Percentiles rank a stretch among this genome's conserved stretches.
Conservation (phyloP, 176 grass and related monocot genomes). For the Saccharum officinarum region DNA sequence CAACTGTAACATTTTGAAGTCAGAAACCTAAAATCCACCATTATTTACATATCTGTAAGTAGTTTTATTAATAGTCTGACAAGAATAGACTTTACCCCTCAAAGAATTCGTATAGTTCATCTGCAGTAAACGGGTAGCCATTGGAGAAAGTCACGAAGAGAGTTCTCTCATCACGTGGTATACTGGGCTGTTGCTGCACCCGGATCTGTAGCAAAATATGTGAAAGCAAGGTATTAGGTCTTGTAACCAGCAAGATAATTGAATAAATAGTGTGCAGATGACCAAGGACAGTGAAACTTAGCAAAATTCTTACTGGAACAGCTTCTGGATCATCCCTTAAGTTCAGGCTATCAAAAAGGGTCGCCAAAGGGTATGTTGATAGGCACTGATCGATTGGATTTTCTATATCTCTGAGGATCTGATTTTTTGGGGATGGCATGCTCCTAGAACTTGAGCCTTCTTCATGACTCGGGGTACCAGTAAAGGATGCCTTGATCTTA, state of each 20-base stretch:
- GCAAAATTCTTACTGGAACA: conserved; percentile 15
- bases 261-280: neutral
- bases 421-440: neutral
- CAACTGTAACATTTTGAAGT: neutral
- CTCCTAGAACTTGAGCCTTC: conserved; percentile 11
- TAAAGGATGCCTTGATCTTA: conserved; percentile 22
- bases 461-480: neutral
- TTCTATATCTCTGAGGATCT: neutral
- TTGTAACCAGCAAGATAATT: neutral
- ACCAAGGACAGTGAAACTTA: neutral
- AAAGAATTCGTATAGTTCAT: conserved; percentile 59
- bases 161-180: conserved; percentile 65
- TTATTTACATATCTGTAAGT: neutral
- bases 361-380: neutral
- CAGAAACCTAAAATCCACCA: neutral
- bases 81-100: conserved; percentile 36
- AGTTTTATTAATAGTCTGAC: neutral
- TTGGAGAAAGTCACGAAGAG: conserved; percentile 76
- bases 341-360: neutral
- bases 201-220: neutral
- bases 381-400: neutral
- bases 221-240: neutral
- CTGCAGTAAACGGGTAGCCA: conserved; percentile 51
- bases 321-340: neutral
- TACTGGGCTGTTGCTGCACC: neutral